phyloP scores from a whole-genome alignment of 345 rosid genomes.

The Jatropha curcas region DNA sequence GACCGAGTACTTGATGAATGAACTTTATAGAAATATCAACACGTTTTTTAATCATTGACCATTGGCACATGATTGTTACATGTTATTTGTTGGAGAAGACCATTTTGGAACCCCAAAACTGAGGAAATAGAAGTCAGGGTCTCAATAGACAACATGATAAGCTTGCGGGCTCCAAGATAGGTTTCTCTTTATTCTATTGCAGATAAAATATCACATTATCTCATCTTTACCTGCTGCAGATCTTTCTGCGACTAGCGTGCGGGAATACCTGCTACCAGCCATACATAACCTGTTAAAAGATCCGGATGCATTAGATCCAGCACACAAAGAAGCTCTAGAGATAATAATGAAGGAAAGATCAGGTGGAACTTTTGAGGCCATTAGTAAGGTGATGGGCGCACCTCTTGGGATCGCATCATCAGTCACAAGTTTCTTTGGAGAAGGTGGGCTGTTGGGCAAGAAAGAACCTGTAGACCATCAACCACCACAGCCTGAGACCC shows the following conservation, averaged over 20 bases:
- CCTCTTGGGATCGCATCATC: conserved; percentile 93
- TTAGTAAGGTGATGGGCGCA: conserved; percentile 92
- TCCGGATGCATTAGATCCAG: conserved; percentile 84
- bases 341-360: conserved; percentile 88
- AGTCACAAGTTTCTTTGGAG: conserved; percentile 84
- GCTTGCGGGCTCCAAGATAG: too few species aligned
- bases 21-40: background rate
- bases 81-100: too few species aligned
- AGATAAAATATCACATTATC: too few species aligned
- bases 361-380: conserved; percentile 75
- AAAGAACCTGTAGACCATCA: conserved; percentile 49
- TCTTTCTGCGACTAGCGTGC: conserved; percentile 63
- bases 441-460: conserved; percentile 77
- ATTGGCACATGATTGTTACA: background rate
- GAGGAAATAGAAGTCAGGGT: too few species aligned
- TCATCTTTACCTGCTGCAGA: conserved; percentile 43
- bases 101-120: too few species aligned
- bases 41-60: background rate
- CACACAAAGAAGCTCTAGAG: conserved; percentile 94
- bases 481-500: conserved; percentile 48
- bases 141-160: too few species aligned
- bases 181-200: too few species aligned
- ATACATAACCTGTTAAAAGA: conserved; percentile 86
- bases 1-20: background rate
- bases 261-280: conserved; percentile 75